Evolutionary conservation across 2,329 filamentous ascomycete species (phyloP).

Genomic region (Sporothrix schenckii): DNA sequence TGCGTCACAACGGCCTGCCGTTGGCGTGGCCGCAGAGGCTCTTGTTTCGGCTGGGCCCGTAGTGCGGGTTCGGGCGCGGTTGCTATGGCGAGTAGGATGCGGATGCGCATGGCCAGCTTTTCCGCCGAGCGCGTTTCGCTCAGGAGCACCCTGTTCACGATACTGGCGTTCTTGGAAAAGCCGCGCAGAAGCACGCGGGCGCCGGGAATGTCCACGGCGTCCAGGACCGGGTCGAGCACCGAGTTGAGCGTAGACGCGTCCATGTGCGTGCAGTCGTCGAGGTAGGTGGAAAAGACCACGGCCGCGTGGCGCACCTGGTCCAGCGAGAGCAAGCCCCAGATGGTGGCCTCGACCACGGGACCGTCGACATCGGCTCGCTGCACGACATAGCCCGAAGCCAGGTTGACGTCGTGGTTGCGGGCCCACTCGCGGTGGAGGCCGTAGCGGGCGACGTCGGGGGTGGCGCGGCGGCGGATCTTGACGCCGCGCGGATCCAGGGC

Average conservation of each 20-base stretch:
- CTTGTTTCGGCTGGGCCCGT: background rate
- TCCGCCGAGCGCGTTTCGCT: slow-evolving; percentile 26
- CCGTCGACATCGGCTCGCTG: slow-evolving; percentile 47
- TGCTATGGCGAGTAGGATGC: slow-evolving; percentile 32
- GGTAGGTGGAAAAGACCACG: slow-evolving; percentile 47
- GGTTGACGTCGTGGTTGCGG: slow-evolving; percentile 35
- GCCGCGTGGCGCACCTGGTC: slow-evolving; percentile 51
- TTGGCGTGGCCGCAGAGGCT: background rate
- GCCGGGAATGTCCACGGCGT: slow-evolving; percentile 44
- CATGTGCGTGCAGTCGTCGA: slow-evolving; percentile 46
- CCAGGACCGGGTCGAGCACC: slow-evolving; percentile 50
- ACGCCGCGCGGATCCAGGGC: slow-evolving; percentile 49
- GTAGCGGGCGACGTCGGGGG: background rate
- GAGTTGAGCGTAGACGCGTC: slow-evolving; percentile 48
- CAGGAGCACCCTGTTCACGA: slow-evolving; percentile 35
- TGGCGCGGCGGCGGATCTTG: slow-evolving; percentile 41
- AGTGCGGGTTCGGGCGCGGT: slow-evolving; percentile 21
- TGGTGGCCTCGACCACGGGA: slow-evolving; percentile 50
- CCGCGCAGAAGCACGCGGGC: slow-evolving; percentile 45
- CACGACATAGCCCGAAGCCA: slow-evolving; percentile 45
- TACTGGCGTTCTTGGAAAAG: slow-evolving; percentile 38
- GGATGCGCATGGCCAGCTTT: slow-evolving; percentile 33
- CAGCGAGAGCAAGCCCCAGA: slow-evolving; percentile 55
- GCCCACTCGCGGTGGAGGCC: slow-evolving; percentile 41
- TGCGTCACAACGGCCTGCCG: background rate